Conservation (phyloP, 2,329 filamentous ascomycete genomes). For the Lecanoromycetidae sp. region DNA sequence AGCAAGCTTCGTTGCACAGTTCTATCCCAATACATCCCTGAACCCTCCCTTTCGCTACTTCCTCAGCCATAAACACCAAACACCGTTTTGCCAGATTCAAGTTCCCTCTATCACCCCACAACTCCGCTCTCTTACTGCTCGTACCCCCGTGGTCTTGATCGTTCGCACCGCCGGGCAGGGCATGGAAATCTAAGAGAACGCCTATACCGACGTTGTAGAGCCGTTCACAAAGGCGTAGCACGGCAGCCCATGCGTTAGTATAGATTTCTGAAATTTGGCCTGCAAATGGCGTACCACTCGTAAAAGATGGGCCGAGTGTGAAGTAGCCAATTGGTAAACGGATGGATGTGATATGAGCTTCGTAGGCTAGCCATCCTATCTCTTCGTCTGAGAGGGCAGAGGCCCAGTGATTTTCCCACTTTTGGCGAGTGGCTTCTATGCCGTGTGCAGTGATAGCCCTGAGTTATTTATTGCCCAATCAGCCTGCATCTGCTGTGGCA, state of each 20-base stretch:
- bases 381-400: conserved; percentile 40
- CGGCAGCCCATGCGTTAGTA: conserved; percentile 40
- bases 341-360: conserved; percentile 44
- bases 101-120: conserved; percentile 38
- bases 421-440: conserved; percentile 35
- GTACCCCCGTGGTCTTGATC: conserved; percentile 44
- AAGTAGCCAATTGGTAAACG: conserved; percentile 51
- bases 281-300: conserved; percentile 41
- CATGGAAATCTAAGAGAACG: conserved; percentile 47
- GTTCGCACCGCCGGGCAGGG: conserved; percentile 47
- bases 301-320: conserved; percentile 41
- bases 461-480: neutral
- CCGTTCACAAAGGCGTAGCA: conserved; percentile 36
- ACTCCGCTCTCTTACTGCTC: conserved; percentile 37
- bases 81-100: conserved; percentile 37
- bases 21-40: conserved; percentile 44
- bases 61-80: conserved; percentile 39
- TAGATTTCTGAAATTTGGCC: conserved; percentile 37
- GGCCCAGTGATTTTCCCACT: conserved; percentile 44
- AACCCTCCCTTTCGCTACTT: conserved; percentile 31
- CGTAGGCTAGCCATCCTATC: conserved; percentile 40
- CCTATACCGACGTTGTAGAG: conserved; percentile 40
- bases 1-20: conserved; percentile 44
- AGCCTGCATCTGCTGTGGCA: neutral
- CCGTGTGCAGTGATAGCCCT: conserved; percentile 36